A percentile compares a stretch with the other conserved stretches of the same genome.
phyloP scores from a whole-genome alignment of 2,329 filamentous ascomycete species.

The Pyrenophora tritici-repentis region DNA sequence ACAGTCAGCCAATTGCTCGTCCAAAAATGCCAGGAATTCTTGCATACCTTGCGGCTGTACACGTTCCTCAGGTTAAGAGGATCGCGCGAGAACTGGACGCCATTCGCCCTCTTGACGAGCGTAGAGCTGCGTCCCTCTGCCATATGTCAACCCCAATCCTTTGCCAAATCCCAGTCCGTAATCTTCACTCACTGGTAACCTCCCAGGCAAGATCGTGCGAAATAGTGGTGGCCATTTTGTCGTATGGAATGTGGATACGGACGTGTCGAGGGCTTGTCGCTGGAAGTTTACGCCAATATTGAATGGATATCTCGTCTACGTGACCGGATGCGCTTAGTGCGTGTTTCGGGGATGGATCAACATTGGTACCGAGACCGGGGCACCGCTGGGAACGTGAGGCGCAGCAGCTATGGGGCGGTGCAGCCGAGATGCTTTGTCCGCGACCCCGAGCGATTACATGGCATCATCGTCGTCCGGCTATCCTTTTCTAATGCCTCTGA shows the following conservation, averaged over 20 bases:
- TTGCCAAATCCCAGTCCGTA: background rate
- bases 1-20: slow-evolving; percentile 29
- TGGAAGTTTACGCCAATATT: slow-evolving; percentile 28
- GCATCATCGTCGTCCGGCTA: slow-evolving; percentile 8
- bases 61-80: slow-evolving; percentile 91
- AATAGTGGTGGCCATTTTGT: slow-evolving; percentile 63
- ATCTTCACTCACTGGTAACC: slow-evolving; percentile 78
- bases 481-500: slow-evolving; percentile 3
- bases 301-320: slow-evolving; percentile 34
- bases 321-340: slow-evolving; percentile 34
- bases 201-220: slow-evolving; percentile 94
- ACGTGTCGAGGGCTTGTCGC: slow-evolving; percentile 25
- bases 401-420: slow-evolving; percentile 15
- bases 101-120: slow-evolving; percentile 89
- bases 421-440: slow-evolving; percentile 20
- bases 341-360: slow-evolving; percentile 29
- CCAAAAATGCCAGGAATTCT: slow-evolving; percentile 2
- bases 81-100: slow-evolving; percentile 90
- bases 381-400: slow-evolving; percentile 6
- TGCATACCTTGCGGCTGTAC: slow-evolving; percentile 82
- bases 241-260: slow-evolving; percentile 37
- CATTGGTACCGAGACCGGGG: slow-evolving; percentile 13
- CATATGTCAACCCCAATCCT: slow-evolving; percentile 19
- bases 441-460: slow-evolving; percentile 9
- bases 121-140: slow-evolving; percentile 85